Evolutionary conservation across 202 grass and related monocot species (phyloP), one percentile per base, ranked within the genome.

Genomic region (Saccharum hybrid): DNA sequence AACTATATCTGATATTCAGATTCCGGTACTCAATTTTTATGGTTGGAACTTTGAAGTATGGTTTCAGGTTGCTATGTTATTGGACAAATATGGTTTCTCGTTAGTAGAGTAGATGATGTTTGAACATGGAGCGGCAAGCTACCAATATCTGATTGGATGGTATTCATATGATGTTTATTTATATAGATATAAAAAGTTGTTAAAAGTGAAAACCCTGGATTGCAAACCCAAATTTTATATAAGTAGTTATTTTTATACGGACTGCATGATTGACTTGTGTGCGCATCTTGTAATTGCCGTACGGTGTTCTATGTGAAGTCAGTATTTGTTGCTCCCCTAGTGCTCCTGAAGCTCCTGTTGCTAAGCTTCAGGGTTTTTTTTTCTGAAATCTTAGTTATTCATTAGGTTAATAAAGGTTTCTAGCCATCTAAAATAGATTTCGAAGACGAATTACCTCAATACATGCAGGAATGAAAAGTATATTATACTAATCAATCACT

Each of bases 1-100:
- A 19, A 78, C 71, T 39, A 39, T 21, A 69, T 75, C 49, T 36
- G n/a, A 37, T 48, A 6, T 88, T 76, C 56, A 42, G 37, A 52
- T 68, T 62, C 26, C 12, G 26, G 12, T 46, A 19, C 3, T 15
- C 48, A 18, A 2, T 0, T 48, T 67, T 56, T 49, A 16, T 49
- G 12, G 42, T 5, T 51, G 28, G 4, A n/a, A 21, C 1, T 69
- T 45, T 39, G 10, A 18, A 18, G 8, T 81, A n/a, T 19, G 37
- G 14, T 66, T 26, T 28, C 8, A 54, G 31, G 43, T 40, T 66
- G 3, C 7, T 51, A n/a, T 39, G 19, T 6, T 78, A 37, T 66
- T 68, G 6, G 36, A 71, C 43, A n/a, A 63, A 33, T 81, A 30
- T 59, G 18, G 59, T 22, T 7, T 74, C 36, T 42, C 10, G 42